phyloP scores from a whole-genome alignment of 371 early-diverging fungal species.

The Circinella umbellata region DNA sequence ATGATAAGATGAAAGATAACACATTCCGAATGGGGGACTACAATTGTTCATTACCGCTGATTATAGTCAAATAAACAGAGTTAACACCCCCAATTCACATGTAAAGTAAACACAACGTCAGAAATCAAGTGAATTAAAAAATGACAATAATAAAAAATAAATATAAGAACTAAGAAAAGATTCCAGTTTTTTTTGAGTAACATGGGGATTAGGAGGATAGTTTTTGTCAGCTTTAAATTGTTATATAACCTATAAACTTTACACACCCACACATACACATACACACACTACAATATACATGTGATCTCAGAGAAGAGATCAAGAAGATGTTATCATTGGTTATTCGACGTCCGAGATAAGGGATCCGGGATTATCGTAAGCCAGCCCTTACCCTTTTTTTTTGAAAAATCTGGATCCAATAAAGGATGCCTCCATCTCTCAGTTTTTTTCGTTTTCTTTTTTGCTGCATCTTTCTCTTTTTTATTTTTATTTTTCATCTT shows the following conservation, averaged over 20 bases:
- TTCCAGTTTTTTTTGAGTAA: neutral
- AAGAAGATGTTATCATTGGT: constrained; percentile 11
- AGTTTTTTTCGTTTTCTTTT: neutral
- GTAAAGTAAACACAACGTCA: constrained; percentile 1
- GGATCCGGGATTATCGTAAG: constrained; percentile 5
- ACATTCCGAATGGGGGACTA: constrained; percentile 1
- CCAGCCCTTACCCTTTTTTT: neutral
- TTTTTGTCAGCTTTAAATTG: neutral
- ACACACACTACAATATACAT: neutral
- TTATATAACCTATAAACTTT: neutral
- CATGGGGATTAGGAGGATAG: too few species aligned
- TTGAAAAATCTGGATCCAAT: neutral
- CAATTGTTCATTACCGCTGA: neutral
- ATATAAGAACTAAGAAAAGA: neutral
- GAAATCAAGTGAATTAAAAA: neutral
- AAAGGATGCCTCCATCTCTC: constrained; percentile 1
- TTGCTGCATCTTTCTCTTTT: constrained; percentile 7
- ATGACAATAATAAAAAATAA: too few species aligned
- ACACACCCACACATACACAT: neutral
- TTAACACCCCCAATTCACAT: neutral
- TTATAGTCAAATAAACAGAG: neutral
- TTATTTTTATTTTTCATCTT: neutral
- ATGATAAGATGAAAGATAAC: constrained; percentile 11
- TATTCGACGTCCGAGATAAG: constrained; percentile 10
- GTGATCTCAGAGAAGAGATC: constrained; percentile 9